Base-by-base conservation (phyloP, 306 rosid genomes). In the Casuarina glauca region DNA sequence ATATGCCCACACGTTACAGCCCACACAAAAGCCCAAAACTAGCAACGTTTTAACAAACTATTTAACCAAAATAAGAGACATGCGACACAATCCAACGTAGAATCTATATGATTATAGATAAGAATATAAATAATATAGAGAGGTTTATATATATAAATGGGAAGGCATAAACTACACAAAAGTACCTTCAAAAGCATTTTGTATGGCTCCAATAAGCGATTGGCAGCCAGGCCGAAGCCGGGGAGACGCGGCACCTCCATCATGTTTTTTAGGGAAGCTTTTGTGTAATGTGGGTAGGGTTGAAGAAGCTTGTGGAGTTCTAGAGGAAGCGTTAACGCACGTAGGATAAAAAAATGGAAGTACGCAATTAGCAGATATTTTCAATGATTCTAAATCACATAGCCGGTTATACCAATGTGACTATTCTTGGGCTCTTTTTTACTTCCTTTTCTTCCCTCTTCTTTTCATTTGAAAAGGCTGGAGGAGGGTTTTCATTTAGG, bases 211-310 rank as follows among this genome's bases (percentile, higher is more conserved):
- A 94, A 88, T 61, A 92, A 86, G 69, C 97, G 95, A 70, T 94
- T 92, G 84, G 98, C 97, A 80, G 98, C 97, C 46, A 97, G 97
- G 72, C 98, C 97, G 70, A 94, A 94, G 72, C 98, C 95, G 81
- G 92, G 98, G 70, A 94, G 97, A 77, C 92, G 98, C 53, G 98
- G 98, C 75, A 92, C 98, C 90, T 94, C 98, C 98, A 94, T 94
- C 98, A 94, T 94, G 86, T 94, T 20, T 20, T 20, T 62, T 94
- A 16, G 86, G 89, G 32, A 89, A 85, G 73, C 97, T 93, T 11
- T 84, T 87, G 46, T 88, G 88, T 79, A 84, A 81, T 78, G 91
- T 92, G 76, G 97, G 98, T 46, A 89, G 88, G 86, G 63, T 79
- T 71, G 95, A 86, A 76, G 97, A 94, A 69, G 94, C 97, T 48